Conservation (phyloP, 371 early-diverging fungal species). For the Haplosporangium sp. region DNA sequence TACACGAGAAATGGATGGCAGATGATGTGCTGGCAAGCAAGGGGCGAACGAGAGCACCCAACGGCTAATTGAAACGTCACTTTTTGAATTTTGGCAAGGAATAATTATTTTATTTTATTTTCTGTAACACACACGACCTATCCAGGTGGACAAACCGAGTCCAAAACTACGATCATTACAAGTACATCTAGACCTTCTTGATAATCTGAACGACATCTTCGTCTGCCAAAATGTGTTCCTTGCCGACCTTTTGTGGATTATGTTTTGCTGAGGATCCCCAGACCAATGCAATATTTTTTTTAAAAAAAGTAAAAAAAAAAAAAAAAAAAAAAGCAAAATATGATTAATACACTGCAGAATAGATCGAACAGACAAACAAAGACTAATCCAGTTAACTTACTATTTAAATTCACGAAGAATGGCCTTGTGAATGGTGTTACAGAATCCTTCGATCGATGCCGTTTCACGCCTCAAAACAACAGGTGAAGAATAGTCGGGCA, state of each 20-base stretch:
- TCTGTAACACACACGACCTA: neutral
- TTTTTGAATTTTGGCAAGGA: neutral
- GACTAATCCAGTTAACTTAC: constrained; percentile 53
- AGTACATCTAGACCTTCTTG: constrained; percentile 67
- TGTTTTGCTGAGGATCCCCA: constrained; percentile 99
- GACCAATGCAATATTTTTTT: constrained; percentile 83
- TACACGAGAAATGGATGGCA: neutral
- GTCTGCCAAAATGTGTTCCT: constrained; percentile 94
- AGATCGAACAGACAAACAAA: no score
- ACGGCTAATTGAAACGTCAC: constrained; percentile 17
- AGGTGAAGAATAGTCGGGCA: constrained; percentile 98
- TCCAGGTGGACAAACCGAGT: no score
- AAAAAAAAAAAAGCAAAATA: neutral
- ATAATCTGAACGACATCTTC: constrained; percentile 99
- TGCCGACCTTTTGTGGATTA: constrained; percentile 99
- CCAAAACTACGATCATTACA: neutral
- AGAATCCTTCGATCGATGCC: constrained; percentile 94
- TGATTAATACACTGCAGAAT: neutral
- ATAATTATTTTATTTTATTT: neutral
- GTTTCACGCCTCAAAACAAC: constrained; percentile 90
- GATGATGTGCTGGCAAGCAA: constrained; percentile 1
- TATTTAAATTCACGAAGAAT: constrained; percentile 96
- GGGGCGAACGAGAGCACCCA: neutral
- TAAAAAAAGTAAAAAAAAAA: no score
- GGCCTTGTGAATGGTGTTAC: constrained; percentile 98